A percentile compares a stretch with the other conserved stretches of the same genome.
These are phyloP conservation scores for Bretschneidera sinensis DNA, from an alignment of 345 rosid genomes.

Conservation along the genomic window DNA sequence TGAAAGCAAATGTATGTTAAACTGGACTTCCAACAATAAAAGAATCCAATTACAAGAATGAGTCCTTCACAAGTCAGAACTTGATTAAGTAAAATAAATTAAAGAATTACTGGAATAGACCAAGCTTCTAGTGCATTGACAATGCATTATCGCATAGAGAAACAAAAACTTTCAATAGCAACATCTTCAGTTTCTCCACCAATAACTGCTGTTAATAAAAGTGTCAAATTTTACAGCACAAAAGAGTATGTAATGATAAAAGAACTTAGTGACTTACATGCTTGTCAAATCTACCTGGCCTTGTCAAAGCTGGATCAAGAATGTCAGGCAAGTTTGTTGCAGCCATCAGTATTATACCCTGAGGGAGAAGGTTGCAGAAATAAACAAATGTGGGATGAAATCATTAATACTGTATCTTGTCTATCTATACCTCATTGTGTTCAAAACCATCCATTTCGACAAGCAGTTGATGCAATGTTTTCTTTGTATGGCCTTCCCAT, in stretches of 20 bases:
- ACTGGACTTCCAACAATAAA: no score
- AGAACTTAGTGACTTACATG: conserved; percentile 70
- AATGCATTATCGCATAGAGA: background rate
- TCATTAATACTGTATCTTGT: conserved; percentile 8
- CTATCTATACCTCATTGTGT: conserved; percentile 73
- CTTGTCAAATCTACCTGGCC: conserved; percentile 99
- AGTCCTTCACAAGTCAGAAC: no score
- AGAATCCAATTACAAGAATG: no score
- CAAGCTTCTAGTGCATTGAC: background rate
- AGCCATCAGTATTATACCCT: conserved; percentile 98
- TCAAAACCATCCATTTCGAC: conserved; percentile 99
- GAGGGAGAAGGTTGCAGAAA: conserved; percentile 21
- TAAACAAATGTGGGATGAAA: background rate
- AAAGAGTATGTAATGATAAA: background rate
- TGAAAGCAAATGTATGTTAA: no score
- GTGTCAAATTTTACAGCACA: background rate
- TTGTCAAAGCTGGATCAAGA: conserved; percentile 98
- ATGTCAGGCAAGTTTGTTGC: conserved; percentile 99
- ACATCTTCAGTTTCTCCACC: background rate
- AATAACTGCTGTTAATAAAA: background rate
- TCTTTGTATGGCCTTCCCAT: conserved; percentile 99
- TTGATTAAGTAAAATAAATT: no score
- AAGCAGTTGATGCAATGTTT: conserved; percentile 95
- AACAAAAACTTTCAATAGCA: background rate
- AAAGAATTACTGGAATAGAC: background rate